phyloP scores from a whole-genome alignment of 148 eudicot species.

The Spergularia bocconei region DNA sequence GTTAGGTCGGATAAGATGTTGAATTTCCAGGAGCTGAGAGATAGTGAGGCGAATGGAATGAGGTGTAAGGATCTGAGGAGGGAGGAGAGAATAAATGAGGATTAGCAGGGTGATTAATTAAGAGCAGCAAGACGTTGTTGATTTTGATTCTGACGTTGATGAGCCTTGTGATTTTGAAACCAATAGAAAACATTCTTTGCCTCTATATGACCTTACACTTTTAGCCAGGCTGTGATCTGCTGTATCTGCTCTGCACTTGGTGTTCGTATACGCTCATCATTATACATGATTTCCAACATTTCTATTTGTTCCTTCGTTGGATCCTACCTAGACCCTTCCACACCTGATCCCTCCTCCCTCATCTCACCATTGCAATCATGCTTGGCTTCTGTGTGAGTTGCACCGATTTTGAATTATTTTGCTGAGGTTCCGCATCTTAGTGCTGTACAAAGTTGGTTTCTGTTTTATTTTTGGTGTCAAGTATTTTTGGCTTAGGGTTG shows the following conservation, averaged over 20 bases:
- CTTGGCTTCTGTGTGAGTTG: no score
- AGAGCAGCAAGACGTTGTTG: slow-evolving; percentile 39
- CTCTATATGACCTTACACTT: slow-evolving; percentile 69
- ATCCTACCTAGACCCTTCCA: slow-evolving; percentile 60
- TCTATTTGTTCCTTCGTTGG: slow-evolving; percentile 87
- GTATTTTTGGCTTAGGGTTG: no score
- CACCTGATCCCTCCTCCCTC: slow-evolving; percentile 27
- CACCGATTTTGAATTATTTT: no score
- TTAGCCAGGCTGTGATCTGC: slow-evolving; percentile 54
- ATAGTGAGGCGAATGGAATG: no score
- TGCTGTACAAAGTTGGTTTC: no score
- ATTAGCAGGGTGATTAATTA: slow-evolving; percentile 1
- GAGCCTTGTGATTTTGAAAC: slow-evolving; percentile 95
- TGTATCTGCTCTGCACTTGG: slow-evolving; percentile 82
- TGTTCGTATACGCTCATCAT: slow-evolving; percentile 58
- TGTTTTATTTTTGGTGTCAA: no score
- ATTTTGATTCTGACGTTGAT: slow-evolving; percentile 80
- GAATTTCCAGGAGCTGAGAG: no score
- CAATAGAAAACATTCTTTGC: slow-evolving; percentile 96
- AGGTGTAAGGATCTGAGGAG: no score
- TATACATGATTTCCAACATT: slow-evolving; percentile 63
- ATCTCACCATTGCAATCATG: neutral
- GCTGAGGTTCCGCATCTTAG: no score
- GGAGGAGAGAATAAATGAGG: no score
- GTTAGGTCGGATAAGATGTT: no score